Evolutionary conservation across 208 protist genomes (phyloP).

Genomic region (Porcisia hertigi): DNA sequence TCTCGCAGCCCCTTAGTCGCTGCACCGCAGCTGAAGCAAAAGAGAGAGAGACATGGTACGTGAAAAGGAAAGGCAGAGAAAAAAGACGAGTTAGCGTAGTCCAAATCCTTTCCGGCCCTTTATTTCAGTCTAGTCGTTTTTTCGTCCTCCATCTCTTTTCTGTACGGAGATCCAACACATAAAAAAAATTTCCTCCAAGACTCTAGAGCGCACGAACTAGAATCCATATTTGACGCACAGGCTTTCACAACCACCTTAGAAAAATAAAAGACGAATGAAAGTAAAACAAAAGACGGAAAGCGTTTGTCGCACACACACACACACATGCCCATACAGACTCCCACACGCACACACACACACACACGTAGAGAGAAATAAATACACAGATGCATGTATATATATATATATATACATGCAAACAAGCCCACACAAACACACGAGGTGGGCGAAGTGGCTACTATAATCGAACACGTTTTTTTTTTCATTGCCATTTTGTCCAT

Average conservation of each 20-base stretch:
- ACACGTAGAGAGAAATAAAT: neutral
- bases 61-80: neutral
- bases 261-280: constrained; percentile 1
- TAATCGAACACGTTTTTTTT: neutral
- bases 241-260: constrained; percentile 19
- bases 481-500: neutral
- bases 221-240: constrained; percentile 7
- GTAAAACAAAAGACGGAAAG: neutral
- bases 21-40: neutral
- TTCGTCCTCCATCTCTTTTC: constrained; percentile 16
- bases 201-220: constrained; percentile 11
- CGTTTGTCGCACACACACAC: neutral
- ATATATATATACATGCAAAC: neutral
- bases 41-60: neutral
- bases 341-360: constrained; percentile 1
- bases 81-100: neutral
- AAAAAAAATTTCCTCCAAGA: constrained; percentile 5
- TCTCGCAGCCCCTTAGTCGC: neutral
- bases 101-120: neutral
- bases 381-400: neutral
- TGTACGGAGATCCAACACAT: constrained; percentile 11
- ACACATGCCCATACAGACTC: neutral
- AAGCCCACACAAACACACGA: neutral
- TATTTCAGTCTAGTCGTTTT: neutral
- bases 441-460: neutral